These are phyloP conservation scores for Rhizophora apiculata DNA, from an alignment of 345 rosid genomes.

Conservation along the genomic window DNA sequence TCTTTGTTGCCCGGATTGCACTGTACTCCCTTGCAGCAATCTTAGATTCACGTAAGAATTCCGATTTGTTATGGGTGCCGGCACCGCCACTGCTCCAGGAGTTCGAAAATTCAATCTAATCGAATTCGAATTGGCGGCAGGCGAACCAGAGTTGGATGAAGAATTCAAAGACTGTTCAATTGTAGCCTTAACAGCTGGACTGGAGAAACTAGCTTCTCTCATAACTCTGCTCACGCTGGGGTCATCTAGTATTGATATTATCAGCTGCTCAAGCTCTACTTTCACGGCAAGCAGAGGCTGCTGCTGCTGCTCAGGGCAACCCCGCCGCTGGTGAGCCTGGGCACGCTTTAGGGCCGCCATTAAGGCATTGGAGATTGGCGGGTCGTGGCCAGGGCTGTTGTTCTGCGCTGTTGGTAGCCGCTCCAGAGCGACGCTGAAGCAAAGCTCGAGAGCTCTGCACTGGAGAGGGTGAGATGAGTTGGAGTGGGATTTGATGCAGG, in stretches of 20 bases:
- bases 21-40: conserved; percentile 47
- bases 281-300: conserved; percentile 93
- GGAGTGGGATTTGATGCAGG: conserved; percentile 96
- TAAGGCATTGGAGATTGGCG: conserved; percentile 89
- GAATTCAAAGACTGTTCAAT: conserved; percentile 74
- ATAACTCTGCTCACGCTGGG: conserved; percentile 96
- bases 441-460: conserved; percentile 98
- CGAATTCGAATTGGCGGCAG: conserved; percentile 30
- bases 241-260: conserved; percentile 94
- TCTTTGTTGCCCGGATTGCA: conserved; percentile 43
- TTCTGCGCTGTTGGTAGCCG: conserved; percentile 69
- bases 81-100: conserved; percentile 17
- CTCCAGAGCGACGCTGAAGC: conserved; percentile 96
- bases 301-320: conserved; percentile 98
- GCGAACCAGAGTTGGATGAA: conserved; percentile 28
- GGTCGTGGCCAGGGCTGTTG: conserved; percentile 49
- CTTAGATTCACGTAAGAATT: conserved; percentile 75
- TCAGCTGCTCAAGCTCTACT: conserved; percentile 95
- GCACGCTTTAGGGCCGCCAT: conserved; percentile 98
- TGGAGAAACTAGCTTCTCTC: conserved; percentile 98
- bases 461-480: conserved; percentile 96
- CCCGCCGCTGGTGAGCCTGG: conserved; percentile 97
- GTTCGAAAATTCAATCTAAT: conserved; percentile 68
- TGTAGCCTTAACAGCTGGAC: conserved; percentile 88
- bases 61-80: conserved; percentile 34